Percentiles rank a stretch among this genome's conserved stretches.
Evolutionary conservation across 345 rosid genomes (phyloP).

Genomic region (Ailanthus altissimus): DNA sequence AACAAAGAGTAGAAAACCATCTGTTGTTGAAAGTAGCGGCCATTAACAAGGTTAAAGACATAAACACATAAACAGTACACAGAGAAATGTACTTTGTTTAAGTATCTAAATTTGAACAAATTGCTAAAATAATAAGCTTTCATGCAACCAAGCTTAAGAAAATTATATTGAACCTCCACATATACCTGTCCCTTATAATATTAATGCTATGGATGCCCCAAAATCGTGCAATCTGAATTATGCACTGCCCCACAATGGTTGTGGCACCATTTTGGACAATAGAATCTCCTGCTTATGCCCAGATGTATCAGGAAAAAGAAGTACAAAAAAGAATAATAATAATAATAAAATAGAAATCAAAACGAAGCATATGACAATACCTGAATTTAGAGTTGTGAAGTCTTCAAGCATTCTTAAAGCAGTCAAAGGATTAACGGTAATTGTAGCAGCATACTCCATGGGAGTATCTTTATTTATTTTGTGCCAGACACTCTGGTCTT

Average conservation of each 20-base stretch:
- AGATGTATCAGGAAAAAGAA: slow-evolving; percentile 23
- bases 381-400: slow-evolving; percentile 57
- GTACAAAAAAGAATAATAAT: slow-evolving; percentile 5
- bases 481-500: slow-evolving; percentile 79
- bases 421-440: slow-evolving; percentile 86
- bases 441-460: slow-evolving; percentile 83
- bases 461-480: slow-evolving; percentile 69
- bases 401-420: slow-evolving; percentile 92
- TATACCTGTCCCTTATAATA: slow-evolving; percentile 78
- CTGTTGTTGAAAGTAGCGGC: neutral
- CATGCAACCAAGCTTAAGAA: slow-evolving; percentile 2
- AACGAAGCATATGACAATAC: slow-evolving; percentile 29
- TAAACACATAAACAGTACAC: neutral
- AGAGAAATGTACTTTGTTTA: neutral
- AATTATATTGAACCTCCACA: neutral
- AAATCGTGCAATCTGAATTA: slow-evolving; percentile 73
- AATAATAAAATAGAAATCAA: slow-evolving; percentile 2
- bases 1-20: neutral
- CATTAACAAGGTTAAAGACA: neutral
- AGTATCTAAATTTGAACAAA: neutral
- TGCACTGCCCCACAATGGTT: slow-evolving; percentile 86
- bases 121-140: neutral
- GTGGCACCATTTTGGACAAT: slow-evolving; percentile 94
- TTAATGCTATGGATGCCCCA: slow-evolving; percentile 73
- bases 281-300: slow-evolving; percentile 58